A percentile compares a stretch with the other conserved stretches of the same genome.
These are phyloP conservation scores for Daldinia concentrica DNA, from an alignment of 495 filamentous ascomycete species.

Conservation along the genomic window DNA sequence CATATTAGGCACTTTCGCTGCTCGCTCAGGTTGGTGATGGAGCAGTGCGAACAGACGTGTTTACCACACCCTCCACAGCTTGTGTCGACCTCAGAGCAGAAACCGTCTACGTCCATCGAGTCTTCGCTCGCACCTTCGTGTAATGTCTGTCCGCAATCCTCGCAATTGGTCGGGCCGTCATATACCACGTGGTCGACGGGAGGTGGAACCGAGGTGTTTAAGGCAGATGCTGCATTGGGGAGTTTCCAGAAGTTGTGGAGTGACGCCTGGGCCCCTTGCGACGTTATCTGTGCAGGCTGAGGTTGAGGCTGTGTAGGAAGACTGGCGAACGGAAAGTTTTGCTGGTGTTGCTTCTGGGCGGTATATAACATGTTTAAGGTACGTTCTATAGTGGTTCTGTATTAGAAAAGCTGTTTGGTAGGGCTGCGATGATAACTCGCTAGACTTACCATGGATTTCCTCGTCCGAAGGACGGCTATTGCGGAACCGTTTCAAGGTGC, in stretches of 20 bases:
- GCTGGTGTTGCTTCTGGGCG: constrained; percentile 52
- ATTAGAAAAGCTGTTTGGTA: constrained; percentile 26
- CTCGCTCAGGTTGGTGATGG: constrained; percentile 57
- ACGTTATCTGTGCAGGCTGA: background rate
- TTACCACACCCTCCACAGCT: constrained; percentile 55
- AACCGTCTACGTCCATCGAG: constrained; percentile 33
- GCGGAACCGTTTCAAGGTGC: constrained; percentile 61
- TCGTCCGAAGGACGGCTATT: constrained; percentile 59
- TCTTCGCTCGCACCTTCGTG: constrained; percentile 40
- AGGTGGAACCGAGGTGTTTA: background rate
- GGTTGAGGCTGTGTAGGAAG: constrained; percentile 25
- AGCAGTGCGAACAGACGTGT: constrained; percentile 59
- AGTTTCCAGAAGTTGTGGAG: constrained; percentile 61
- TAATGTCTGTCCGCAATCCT: constrained; percentile 53
- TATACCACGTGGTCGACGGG: constrained; percentile 3
- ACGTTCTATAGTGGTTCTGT: constrained; percentile 48
- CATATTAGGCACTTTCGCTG: constrained; percentile 56
- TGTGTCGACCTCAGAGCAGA: constrained; percentile 20
- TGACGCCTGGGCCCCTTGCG: constrained; percentile 49
- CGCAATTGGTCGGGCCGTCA: constrained; percentile 48
- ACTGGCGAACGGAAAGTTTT: constrained; percentile 9
- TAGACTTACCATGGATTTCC: constrained; percentile 57
- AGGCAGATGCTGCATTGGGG: constrained; percentile 36
- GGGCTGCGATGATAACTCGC: constrained; percentile 14
- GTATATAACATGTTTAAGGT: constrained; percentile 58